Percentiles rank a stretch among this genome's conserved stretches.
Evolutionary conservation across 768 basidiomycete genomes (phyloP).

Genomic region (Imleria badia): DNA sequence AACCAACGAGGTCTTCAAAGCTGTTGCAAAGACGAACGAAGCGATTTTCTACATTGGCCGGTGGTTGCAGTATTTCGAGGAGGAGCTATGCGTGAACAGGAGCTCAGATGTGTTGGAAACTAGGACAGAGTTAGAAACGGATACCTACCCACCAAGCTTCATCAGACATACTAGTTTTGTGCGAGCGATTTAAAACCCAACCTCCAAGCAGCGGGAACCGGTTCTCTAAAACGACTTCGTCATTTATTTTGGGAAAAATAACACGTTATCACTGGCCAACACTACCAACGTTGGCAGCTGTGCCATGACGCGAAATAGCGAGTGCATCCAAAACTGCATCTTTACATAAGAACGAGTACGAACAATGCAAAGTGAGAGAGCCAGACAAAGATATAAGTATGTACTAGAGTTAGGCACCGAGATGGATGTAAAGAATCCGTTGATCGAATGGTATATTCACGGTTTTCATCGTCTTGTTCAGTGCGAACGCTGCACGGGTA

Average conservation of each 20-base stretch:
- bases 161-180: conserved; percentile 22
- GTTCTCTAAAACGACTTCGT: conserved; percentile 3
- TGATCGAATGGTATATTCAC: too few species aligned
- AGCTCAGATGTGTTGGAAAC: not conserved
- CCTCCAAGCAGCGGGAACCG: conserved; percentile 30
- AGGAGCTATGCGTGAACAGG: not conserved
- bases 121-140: too few species aligned
- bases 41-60: conserved; percentile 27
- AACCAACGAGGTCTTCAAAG: conserved; percentile 30
- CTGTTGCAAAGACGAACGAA: conserved; percentile 32
- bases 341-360: too few species aligned
- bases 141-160: conserved; percentile 35
- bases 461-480: too few species aligned
- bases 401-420: too few species aligned
- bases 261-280: not conserved
- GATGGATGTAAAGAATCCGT: too few species aligned
- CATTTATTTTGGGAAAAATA: not conserved
- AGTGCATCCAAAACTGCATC: conserved; percentile 27
- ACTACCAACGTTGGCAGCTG: conserved; percentile 8
- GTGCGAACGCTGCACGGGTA: too few species aligned
- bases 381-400: too few species aligned
- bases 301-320: conserved; percentile 10
- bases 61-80: conserved; percentile 5
- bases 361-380: too few species aligned
- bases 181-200: conserved; percentile 30